These are phyloP conservation scores for Coniochaeta sp. DNA, from an alignment of 2,329 filamentous ascomycete species.

Conservation along the genomic window DNA sequence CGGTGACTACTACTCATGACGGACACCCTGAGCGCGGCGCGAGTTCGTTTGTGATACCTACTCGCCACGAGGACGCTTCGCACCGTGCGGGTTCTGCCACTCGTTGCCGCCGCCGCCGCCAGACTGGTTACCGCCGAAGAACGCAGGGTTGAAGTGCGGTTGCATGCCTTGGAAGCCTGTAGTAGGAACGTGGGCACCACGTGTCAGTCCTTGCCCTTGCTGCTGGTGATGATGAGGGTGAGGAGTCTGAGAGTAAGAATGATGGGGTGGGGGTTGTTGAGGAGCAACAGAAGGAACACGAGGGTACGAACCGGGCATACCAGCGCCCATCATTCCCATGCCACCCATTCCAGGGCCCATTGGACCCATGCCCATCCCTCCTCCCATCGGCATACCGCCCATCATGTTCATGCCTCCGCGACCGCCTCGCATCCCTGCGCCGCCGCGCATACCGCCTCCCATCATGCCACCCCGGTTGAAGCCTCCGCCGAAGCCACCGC, in stretches of 20 bases:
- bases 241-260: background rate
- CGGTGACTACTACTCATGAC: background rate
- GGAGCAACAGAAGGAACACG: background rate
- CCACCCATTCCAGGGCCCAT: slow-evolving; percentile 41
- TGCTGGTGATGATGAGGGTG: background rate
- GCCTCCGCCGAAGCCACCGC: slow-evolving; percentile 37
- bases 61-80: slow-evolving; percentile 72
- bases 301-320: slow-evolving; percentile 48
- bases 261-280: background rate
- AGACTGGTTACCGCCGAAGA: slow-evolving; percentile 52
- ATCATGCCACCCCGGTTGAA: slow-evolving; percentile 35
- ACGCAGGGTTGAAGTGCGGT: slow-evolving; percentile 64
- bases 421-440: slow-evolving; percentile 38
- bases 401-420: slow-evolving; percentile 51
- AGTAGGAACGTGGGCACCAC: background rate
- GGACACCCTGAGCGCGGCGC: background rate
- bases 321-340: slow-evolving; percentile 39
- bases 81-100: slow-evolving; percentile 74
- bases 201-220: background rate
- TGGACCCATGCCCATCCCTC: slow-evolving; percentile 30
- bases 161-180: slow-evolving; percentile 61
- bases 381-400: slow-evolving; percentile 34
- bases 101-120: slow-evolving; percentile 34
- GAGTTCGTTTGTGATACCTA: slow-evolving; percentile 19
- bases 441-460: slow-evolving; percentile 39